Conservation (phyloP, 2,329 filamentous ascomycete species). For the Aspergillus uvarum region DNA sequence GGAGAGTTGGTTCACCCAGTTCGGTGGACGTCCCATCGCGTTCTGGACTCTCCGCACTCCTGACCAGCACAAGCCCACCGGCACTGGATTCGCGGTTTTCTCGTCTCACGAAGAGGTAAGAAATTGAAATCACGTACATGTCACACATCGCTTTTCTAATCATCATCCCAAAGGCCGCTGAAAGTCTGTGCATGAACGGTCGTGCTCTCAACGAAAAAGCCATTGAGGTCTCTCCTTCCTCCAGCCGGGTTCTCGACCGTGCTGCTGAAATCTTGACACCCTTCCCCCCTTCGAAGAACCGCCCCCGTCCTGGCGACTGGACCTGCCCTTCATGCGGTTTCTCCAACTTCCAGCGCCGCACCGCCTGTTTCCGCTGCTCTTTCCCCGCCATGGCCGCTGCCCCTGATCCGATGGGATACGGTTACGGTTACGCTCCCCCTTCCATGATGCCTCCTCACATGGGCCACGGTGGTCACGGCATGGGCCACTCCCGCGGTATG, state of each 20-base stretch:
- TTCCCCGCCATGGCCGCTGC: constrained; percentile 90
- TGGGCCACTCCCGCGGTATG: constrained; percentile 62
- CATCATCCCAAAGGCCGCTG: constrained; percentile 65
- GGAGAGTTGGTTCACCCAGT: constrained; percentile 99
- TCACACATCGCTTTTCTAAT: constrained; percentile 11
- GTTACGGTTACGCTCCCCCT: constrained; percentile 62
- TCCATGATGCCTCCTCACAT: constrained; percentile 79
- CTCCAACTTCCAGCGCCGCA: constrained; percentile 98
- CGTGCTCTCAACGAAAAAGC: constrained; percentile 97
- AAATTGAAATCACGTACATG: constrained; percentile 22
- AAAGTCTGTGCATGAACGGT: constrained; percentile 98
- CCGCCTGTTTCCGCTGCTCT: constrained; percentile 97
- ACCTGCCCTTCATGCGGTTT: constrained; percentile 98
- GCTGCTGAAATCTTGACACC: constrained; percentile 94
- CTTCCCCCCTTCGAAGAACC: constrained; percentile 98
- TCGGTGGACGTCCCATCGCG: constrained; percentile 93
- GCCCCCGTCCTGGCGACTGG: constrained; percentile 95
- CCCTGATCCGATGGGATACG: constrained; percentile 72
- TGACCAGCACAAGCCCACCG: constrained; percentile 99
- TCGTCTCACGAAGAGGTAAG: constrained; percentile 97
- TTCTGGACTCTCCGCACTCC: constrained; percentile 98
- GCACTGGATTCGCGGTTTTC: constrained; percentile 96
- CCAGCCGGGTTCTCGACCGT: constrained; percentile 92
- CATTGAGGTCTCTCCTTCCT: constrained; percentile 96
- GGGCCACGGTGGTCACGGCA: constrained; percentile 58